A percentile compares a stretch with the other conserved stretches of the same genome.
Evolutionary conservation across 108 stramenopile species (phyloP).

Genomic region (Pinguiococcus pyrenoidosus): DNA sequence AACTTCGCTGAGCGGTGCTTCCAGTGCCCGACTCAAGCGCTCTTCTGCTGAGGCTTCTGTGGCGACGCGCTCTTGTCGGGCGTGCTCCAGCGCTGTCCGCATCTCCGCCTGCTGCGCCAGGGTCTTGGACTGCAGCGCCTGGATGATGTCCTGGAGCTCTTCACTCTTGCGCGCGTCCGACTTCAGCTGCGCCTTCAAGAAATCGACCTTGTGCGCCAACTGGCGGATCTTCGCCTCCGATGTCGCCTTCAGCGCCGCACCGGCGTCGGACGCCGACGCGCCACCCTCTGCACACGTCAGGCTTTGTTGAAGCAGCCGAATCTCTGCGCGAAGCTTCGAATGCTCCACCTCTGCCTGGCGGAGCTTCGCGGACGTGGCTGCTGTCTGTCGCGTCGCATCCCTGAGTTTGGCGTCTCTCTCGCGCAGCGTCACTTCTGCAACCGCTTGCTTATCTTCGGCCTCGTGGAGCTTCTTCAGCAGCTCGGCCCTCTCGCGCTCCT

Average conservation of each 20-base stretch:
- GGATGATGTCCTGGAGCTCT: no score
- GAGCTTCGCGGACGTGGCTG: neutral
- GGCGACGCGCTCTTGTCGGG: slow-evolving; percentile 1
- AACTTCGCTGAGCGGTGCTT: slow-evolving; percentile 14
- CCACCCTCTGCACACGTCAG: no score
- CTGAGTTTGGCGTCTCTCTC: neutral
- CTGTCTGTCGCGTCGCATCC: slow-evolving; percentile 1
- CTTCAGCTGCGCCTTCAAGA: slow-evolving; percentile 32
- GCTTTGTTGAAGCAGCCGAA: no score
- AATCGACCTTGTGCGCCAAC: slow-evolving; percentile 39
- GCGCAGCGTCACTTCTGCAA: no score
- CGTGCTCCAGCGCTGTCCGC: slow-evolving; percentile 12
- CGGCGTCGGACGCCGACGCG: no score
- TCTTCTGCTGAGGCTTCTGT: slow-evolving; percentile 18
- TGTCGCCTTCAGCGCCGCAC: slow-evolving; percentile 9
- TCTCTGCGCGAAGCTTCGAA: no score
- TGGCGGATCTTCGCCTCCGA: slow-evolving; percentile 30
- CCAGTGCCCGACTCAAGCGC: slow-evolving; percentile 15
- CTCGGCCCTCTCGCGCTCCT: no score
- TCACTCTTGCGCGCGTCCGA: no score
- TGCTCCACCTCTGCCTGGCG: slow-evolving; percentile 6
- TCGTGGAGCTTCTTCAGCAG: no score
- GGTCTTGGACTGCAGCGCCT: no score
- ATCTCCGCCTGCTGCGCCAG: slow-evolving; percentile 25
- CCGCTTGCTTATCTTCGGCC: no score